phyloP scores from a whole-genome alignment of 1,284 basidiomycete species.

The Earliella scabrosa region DNA sequence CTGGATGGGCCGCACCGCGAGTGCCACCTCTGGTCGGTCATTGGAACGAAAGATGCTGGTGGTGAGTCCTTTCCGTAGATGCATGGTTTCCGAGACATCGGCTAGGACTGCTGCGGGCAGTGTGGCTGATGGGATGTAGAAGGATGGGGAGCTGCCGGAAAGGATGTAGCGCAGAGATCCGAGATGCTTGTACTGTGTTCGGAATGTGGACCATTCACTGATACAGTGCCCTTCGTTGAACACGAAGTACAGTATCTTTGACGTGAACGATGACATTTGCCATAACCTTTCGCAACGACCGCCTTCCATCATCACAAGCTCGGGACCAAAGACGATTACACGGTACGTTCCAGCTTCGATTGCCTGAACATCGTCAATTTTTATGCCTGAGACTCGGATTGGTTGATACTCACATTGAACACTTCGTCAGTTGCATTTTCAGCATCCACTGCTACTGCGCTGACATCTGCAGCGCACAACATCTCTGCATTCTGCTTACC shows the following conservation, averaged over 20 bases:
- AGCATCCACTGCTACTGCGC: neutral
- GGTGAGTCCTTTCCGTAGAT: neutral
- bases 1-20: conserved; percentile 33
- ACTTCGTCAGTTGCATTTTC: no score
- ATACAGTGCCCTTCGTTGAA: conserved; percentile 44
- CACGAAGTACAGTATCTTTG: conserved; percentile 30
- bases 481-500: conserved; percentile 26
- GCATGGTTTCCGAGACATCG: conserved; percentile 31
- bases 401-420: no score
- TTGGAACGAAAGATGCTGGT: conserved; percentile 29
- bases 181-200: conserved; percentile 34
- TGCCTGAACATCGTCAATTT: no score
- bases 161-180: conserved; percentile 32
- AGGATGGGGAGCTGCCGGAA: conserved; percentile 33
- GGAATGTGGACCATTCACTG: conserved; percentile 39
- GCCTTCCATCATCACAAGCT: conserved; percentile 31
- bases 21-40: conserved; percentile 38
- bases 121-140: conserved; percentile 40
- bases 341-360: no score
- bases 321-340: conserved; percentile 37
- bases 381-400: no score
- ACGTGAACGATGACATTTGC: conserved; percentile 30
- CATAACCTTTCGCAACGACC: conserved; percentile 30
- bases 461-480: neutral
- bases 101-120: conserved; percentile 31